These are phyloP conservation scores for Lachancea kluyveri DNA, from an alignment of 805 yeast species.

Conservation along the genomic window DNA sequence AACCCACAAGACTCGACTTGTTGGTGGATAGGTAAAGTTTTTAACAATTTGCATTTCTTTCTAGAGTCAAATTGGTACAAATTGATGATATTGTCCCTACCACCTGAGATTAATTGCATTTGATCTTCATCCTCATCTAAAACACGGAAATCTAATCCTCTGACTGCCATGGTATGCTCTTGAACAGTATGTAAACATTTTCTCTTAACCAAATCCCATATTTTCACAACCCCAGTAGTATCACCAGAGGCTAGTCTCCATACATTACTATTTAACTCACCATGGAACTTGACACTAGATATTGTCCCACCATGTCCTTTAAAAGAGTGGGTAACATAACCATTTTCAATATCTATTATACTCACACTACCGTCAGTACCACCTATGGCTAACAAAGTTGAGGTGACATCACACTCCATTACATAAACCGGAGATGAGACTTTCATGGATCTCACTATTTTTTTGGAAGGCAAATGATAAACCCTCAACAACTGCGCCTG, in stretches of 20 bases:
- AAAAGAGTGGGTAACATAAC: slow-evolving; percentile 80
- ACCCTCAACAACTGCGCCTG: slow-evolving; percentile 79
- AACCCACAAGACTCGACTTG: slow-evolving; percentile 71
- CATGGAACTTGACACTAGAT: slow-evolving; percentile 68
- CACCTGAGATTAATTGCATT: slow-evolving; percentile 62
- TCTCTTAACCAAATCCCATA: slow-evolving; percentile 66
- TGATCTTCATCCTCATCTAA: slow-evolving; percentile 36
- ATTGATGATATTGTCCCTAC: slow-evolving; percentile 69
- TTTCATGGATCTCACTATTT: slow-evolving; percentile 46
- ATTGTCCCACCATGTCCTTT: slow-evolving; percentile 92
- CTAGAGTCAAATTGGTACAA: slow-evolving; percentile 49
- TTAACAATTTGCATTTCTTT: slow-evolving; percentile 46
- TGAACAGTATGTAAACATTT: slow-evolving; percentile 55
- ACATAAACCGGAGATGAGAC: slow-evolving; percentile 79
- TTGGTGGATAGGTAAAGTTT: slow-evolving; percentile 68
- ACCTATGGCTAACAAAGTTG: slow-evolving; percentile 86
- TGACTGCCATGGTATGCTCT: slow-evolving; percentile 79
- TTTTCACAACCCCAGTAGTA: slow-evolving; percentile 47
- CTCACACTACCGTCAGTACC: slow-evolving; percentile 90
- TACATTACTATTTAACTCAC: slow-evolving; percentile 55
- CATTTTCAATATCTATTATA: slow-evolving; percentile 88
- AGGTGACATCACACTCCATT: slow-evolving; percentile 68
- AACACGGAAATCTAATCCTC: slow-evolving; percentile 65
- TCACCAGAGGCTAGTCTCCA: slow-evolving; percentile 81
- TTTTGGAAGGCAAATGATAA: slow-evolving; percentile 34